These are phyloP conservation scores for Asclepias syriaca DNA, from an alignment of 257 asterid genomes.

Conservation along the genomic window DNA sequence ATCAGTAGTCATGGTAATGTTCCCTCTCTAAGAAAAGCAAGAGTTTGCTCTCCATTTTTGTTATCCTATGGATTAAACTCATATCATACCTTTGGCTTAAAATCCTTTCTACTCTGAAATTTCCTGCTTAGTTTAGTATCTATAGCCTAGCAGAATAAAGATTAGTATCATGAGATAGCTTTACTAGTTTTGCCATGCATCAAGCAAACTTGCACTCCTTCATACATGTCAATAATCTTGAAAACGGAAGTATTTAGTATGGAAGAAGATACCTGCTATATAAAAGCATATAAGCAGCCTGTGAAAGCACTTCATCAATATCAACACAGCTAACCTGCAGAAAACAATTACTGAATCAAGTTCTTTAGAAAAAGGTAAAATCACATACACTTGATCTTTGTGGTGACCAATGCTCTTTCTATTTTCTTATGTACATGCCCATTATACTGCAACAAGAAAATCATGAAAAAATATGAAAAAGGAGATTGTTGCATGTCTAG, in stretches of 20 bases:
- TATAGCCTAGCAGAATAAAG: no score
- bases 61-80: no score
- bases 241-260: slow-evolving; percentile 2
- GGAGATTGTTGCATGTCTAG: neutral
- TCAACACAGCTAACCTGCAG: slow-evolving; percentile 62
- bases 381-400: neutral
- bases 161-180: no score
- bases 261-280: slow-evolving; percentile 68
- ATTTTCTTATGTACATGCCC: neutral
- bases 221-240: neutral
- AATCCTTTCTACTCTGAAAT: no score
- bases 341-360: slow-evolving; percentile 5
- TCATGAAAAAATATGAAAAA: neutral
- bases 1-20: no score
- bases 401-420: neutral
- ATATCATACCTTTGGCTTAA: no score
- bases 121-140: no score
- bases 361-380: neutral
- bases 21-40: no score
- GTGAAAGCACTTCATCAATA: slow-evolving; percentile 88
- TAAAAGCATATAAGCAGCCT: slow-evolving; percentile 96
- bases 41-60: no score
- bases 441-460: neutral
- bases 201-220: neutral
- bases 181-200: no score